Percentiles rank a stretch among this genome's conserved stretches.
Evolutionary conservation across 1,284 basidiomycete genomes (phyloP).

Genomic region (Meira nashicola): DNA sequence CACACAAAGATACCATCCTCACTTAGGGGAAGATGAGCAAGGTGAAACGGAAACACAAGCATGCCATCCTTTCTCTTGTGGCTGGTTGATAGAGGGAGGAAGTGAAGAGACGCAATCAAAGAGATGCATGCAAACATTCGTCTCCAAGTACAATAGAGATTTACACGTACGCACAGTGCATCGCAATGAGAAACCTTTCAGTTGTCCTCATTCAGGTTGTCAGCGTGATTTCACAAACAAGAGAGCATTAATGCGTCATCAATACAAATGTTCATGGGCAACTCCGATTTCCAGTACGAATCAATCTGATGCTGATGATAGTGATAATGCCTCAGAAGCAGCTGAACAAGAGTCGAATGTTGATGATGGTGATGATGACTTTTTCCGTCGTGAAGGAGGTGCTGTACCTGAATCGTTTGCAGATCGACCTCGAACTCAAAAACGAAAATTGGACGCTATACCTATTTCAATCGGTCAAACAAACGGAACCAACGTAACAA

Average conservation of each 20-base stretch:
- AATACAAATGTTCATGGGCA: not conserved
- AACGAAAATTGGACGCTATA: not conserved
- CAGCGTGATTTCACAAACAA: not conserved
- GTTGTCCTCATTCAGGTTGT: constrained; percentile 1
- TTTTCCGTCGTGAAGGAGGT: constrained; percentile 7
- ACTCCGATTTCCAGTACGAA: constrained; percentile 4
- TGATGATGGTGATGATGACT: constrained; percentile 7
- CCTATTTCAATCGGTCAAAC: not conserved
- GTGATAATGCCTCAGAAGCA: not conserved
- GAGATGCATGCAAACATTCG: constrained; percentile 10
- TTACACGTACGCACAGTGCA: constrained; percentile 8
- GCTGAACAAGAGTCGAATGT: no score
- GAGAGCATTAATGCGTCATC: not conserved
- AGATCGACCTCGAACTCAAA: not conserved
- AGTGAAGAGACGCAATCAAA: not conserved
- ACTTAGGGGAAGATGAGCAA: not conserved
- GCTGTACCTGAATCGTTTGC: constrained; percentile 7
- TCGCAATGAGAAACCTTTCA: not conserved
- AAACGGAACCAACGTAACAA: not conserved
- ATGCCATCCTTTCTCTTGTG: not conserved
- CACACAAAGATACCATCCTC: not conserved
- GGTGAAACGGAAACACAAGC: not conserved
- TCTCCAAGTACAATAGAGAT: constrained; percentile 1
- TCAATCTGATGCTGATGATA: not conserved
- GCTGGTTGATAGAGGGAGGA: not conserved